A percentile compares a stretch with the other conserved stretches of the same genome.
phyloP scores from a whole-genome alignment of 2,329 filamentous ascomycete genomes.

The Phialocephala sp. region DNA sequence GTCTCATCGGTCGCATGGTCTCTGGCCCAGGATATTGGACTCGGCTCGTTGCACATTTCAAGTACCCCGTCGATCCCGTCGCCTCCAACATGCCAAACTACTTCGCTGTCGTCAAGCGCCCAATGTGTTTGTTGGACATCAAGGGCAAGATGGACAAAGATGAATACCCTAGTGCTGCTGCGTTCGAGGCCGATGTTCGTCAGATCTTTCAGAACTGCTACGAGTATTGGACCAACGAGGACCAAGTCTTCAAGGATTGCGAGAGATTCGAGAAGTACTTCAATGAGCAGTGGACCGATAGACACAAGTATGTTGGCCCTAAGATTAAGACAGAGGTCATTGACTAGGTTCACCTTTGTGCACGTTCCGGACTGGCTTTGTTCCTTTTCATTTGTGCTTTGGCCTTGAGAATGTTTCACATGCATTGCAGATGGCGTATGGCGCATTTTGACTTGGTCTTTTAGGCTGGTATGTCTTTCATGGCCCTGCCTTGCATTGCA shows the following conservation, averaged over 20 bases:
- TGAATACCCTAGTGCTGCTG: conserved; percentile 57
- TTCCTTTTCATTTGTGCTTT: neutral
- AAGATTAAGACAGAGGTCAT: conserved; percentile 51
- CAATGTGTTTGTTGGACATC: conserved; percentile 67
- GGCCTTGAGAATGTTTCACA: neutral
- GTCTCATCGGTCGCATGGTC: conserved; percentile 64
- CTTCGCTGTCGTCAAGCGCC: conserved; percentile 62
- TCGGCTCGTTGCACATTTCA: conserved; percentile 66
- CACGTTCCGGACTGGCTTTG: neutral
- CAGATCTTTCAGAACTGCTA: conserved; percentile 69
- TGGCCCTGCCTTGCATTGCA: neutral
- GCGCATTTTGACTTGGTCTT: conserved; percentile 1
- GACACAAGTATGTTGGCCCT: conserved; percentile 62
- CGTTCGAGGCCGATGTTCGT: conserved; percentile 62
- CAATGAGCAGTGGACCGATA: conserved; percentile 63
- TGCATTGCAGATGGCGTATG: conserved; percentile 10
- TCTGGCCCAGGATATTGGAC: conserved; percentile 71
- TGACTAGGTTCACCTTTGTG: conserved; percentile 18
- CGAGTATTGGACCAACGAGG: conserved; percentile 63
- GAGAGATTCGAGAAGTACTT: conserved; percentile 63
- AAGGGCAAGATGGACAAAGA: conserved; percentile 62
- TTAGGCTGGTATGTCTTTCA: neutral
- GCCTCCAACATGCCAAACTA: conserved; percentile 66
- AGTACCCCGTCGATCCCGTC: conserved; percentile 61
- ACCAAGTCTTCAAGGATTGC: conserved; percentile 60